phyloP scores from a whole-genome alignment of 2,329 filamentous ascomycete species.

The Aschersonia sp. region DNA sequence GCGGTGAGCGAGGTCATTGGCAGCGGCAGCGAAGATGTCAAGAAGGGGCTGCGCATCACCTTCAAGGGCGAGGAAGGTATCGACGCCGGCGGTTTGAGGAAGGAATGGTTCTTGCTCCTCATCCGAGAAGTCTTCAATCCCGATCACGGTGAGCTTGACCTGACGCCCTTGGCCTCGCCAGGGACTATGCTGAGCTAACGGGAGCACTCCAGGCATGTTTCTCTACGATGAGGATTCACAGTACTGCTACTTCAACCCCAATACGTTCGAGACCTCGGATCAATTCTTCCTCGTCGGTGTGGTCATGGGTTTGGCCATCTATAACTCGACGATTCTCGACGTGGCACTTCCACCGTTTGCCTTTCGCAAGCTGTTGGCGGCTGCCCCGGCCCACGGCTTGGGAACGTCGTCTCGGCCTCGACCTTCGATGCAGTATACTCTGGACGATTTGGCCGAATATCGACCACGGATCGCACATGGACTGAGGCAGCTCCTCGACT shows the following conservation, averaged over 20 bases:
- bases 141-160: constrained; percentile 52
- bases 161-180: not conserved
- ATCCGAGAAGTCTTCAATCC: constrained; percentile 85
- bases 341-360: constrained; percentile 78
- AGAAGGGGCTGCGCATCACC: constrained; percentile 74
- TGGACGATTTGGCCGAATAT: constrained; percentile 74
- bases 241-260: constrained; percentile 87
- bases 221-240: constrained; percentile 81
- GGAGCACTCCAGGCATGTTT: constrained; percentile 60
- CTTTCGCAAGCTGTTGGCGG: constrained; percentile 72
- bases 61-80: constrained; percentile 84
- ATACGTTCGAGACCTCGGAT: constrained; percentile 79
- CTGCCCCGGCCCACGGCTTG: constrained; percentile 48
- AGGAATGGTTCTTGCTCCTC: constrained; percentile 88
- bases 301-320: constrained; percentile 77
- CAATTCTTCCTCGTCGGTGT: constrained; percentile 86
- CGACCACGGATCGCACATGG: constrained; percentile 62
- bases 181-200: constrained; percentile 4
- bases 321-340: constrained; percentile 88
- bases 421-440: constrained; percentile 53
- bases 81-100: constrained; percentile 76
- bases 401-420: constrained; percentile 41
- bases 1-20: constrained; percentile 76
- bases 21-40: constrained; percentile 68
- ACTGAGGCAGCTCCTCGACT: constrained; percentile 63